Evolutionary conservation across 2,329 filamentous ascomycete genomes (phyloP), one percentile per base, ranked within the genome.

Genomic region (Colletotrichum shisoi): DNA sequence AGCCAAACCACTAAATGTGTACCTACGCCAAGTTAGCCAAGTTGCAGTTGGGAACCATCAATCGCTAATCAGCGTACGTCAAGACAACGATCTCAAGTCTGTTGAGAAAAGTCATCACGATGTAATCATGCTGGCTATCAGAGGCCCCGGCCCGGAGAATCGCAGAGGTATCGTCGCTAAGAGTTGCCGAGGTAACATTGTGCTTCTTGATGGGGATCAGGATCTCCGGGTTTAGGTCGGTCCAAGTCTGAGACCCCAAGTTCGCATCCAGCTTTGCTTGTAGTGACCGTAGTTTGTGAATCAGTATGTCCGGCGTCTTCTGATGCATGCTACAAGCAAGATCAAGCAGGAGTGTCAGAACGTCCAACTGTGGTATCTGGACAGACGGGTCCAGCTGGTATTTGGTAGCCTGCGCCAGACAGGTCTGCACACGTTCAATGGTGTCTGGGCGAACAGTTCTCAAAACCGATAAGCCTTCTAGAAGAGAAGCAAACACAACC

Each of bases 351-450:
- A 91, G 82, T 13, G 89, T 82, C 57, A 94, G 76, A 2, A 89
- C 82, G 62, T 88, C 84, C 17, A 93, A 82, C 71, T 92, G 90
- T 6, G 88, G 85, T 45, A 92, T 84, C 49, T 84, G 82, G 61
- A 86, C 82, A n/a, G 84, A 82, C 1, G 85, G 82, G 45, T 91
- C 86, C 12, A 91, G 80, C 73, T 94, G 91, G 61, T 89, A 85
- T 71, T 89, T 91, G 66, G 89, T 83, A 6, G 89, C 90, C 57
- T 89, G 85, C n/a, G 91, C 91, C 70, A 94, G 85, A 59, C 91
- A 91, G 51, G 85, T 83, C 72, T 93, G 90, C 39, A 92, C 87
- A 66, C 89, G 85, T 69, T 91, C 87, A n/a, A 90, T 79, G 67
- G 85, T 85, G 67, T 92, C 90, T 11, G 87, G 81, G 58, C 87